phyloP scores from a whole-genome alignment of 192 early-diverging fungal species.

The Coemansia sp. region DNA sequence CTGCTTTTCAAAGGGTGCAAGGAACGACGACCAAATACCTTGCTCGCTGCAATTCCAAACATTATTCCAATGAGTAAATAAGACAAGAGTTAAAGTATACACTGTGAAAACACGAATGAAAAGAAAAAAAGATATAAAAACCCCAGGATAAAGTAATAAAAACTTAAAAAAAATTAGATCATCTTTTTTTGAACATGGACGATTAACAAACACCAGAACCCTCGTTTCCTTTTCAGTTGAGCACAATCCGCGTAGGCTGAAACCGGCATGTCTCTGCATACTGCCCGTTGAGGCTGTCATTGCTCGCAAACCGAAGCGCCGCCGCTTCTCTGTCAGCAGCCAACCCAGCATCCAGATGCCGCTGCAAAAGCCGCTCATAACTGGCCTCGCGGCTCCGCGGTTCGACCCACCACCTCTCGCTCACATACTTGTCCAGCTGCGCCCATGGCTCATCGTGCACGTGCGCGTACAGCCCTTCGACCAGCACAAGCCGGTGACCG shows the following conservation, averaged over 20 bases:
- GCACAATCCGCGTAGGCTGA: constrained; percentile 26
- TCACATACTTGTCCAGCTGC: too few species aligned
- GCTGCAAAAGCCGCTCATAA: constrained; percentile 33
- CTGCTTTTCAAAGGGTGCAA: background rate
- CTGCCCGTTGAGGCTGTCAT: constrained; percentile 44
- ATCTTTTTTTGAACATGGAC: too few species aligned
- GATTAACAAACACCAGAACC: too few species aligned
- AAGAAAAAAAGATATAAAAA: too few species aligned
- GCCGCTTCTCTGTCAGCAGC: constrained; percentile 23
- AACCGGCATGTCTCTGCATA: constrained; percentile 32
- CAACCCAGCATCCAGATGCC: constrained; percentile 57
- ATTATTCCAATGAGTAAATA: too few species aligned
- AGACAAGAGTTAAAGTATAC: too few species aligned
- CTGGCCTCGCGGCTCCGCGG: constrained; percentile 20
- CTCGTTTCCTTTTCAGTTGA: constrained; percentile 9
- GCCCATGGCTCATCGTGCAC: constrained; percentile 9
- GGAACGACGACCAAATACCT: too few species aligned
- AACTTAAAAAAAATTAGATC: too few species aligned
- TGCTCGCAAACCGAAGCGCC: constrained; percentile 19
- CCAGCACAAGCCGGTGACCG: background rate
- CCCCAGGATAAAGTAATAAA: too few species aligned
- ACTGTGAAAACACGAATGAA: too few species aligned
- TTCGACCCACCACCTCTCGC: constrained; percentile 56
- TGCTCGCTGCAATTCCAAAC: too few species aligned
- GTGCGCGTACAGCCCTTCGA: constrained; percentile 10